Evolutionary conservation across 2,329 filamentous ascomycete species (phyloP), one percentile per base, ranked within the genome.

Genomic region (Fusarium begoniae): DNA sequence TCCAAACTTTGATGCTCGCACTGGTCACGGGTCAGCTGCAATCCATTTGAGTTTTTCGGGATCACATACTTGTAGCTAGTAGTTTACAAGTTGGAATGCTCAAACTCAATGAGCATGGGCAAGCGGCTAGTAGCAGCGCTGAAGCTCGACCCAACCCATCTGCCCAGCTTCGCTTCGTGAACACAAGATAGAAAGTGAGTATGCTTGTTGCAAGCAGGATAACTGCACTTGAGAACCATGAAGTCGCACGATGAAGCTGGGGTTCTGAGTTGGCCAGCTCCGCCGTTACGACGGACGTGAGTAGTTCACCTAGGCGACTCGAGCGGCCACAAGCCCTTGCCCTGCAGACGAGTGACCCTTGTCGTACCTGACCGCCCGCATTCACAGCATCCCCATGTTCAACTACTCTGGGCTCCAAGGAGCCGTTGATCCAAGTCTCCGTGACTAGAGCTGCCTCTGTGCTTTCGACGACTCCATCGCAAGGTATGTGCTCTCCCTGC

Each of bases 1-100:
- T 26, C 48, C 48, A 53, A 37, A 0, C 30, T 24, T 53, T 15
- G 48, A 53, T 20, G 30, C 30, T 24, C 30, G 30, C 30, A 53
- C 48, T 53, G 6, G 14, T 11, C 8, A 24, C 3, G 1, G 3
- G n/a, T 53, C 48, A 53, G 48, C 8, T 24, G 3, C 5, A 12
- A 20, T 11, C 6, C 12, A 7, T 7, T 20, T 8, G 6, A 51
- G 12, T 2, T 0, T 24, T 13, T 18, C 0, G 6, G 11, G 8
- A 2, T 24, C 28, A n/a, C 48, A 8, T 53, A 37, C 48, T 30
- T 20, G 30, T 37, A 11, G 30, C 30, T 1, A 53, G 30, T 2
- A 53, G 9, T 35, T 37, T 53, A 20, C 30, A 53, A 26, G 30
- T 53, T 6, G 30, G 48, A 6, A 53, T 14, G n/a, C 48, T 37